Base-by-base conservation (phyloP, 495 filamentous ascomycete genomes). In the Mycothermus thermophilus region DNA sequence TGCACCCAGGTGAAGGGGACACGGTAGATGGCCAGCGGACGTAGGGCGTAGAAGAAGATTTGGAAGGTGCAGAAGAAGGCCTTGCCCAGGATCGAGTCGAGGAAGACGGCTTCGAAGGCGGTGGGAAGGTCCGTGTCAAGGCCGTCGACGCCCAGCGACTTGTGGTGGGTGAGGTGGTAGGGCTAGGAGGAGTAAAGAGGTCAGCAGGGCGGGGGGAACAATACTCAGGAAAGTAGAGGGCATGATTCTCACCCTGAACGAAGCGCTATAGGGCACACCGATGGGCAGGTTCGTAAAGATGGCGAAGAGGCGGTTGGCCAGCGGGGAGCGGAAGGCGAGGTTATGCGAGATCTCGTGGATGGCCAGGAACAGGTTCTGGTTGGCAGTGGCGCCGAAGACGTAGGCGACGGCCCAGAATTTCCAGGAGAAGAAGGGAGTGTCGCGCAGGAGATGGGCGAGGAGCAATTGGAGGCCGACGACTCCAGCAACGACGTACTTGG, bases 281-380 rank as follows among this genome's bases (percentile, higher is more conserved):
- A 99, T 96, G 26, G 92, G 90, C 14, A 96, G 62, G 58, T 99
- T 99, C 34, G 92, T 88, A 50, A 95, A 72, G 35, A 96, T 77
- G 27, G 92, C 90, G 42, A 95, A 64, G 19, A 93, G 47, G 4
- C 92, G 64, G 56, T 99, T 99, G 27, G 74, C 78, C 25, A 77
- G 48, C n/a, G 86, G 73, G 7, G 78, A 86, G 26, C 74, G 70
- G 72, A 95, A 96, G 11, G 90, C 92, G 25, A 99, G 71, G 45
- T 96, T 99, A 62, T 99, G 92, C 14, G 83, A 90, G 55, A 99
- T 96, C 60, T 99, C 92, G 60, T 99, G 92, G 50, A 99, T 99
- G 30, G 92, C 86, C 8, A 99, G 75, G 67, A 99, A 99, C 19
- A 95, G 72, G 59, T 99, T 99, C 67, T 96, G 92, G 69, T 96